Evolutionary conservation across 108 stramenopile genomes (phyloP).

Genomic region (Craspedostauros australis): DNA sequence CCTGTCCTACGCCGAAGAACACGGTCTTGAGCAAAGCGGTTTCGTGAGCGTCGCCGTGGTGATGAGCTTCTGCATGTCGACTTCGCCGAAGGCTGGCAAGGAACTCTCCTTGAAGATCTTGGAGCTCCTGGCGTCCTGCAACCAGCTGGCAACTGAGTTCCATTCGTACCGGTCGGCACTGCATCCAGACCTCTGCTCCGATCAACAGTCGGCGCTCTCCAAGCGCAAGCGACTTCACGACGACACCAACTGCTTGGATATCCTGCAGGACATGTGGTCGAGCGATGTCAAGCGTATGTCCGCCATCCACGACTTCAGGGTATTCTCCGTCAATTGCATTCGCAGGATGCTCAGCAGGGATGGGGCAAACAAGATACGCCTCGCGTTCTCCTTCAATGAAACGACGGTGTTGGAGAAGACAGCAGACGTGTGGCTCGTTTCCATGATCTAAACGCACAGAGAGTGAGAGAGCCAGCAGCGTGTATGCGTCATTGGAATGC

Average conservation of each 20-base stretch:
- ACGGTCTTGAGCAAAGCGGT: background rate
- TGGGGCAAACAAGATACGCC: too few species aligned
- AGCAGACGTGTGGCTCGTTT: too few species aligned
- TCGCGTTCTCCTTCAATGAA: too few species aligned
- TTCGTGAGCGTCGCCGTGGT: conserved; percentile 28
- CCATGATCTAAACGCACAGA: too few species aligned
- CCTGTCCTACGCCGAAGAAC: conserved; percentile 1
- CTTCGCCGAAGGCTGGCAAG: conserved; percentile 31
- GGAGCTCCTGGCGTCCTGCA: conserved; percentile 26
- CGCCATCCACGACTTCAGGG: conserved; percentile 46
- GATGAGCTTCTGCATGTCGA: conserved; percentile 52
- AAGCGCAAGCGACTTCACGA: conserved; percentile 7
- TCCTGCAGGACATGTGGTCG: conserved; percentile 23
- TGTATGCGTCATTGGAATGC: too few species aligned
- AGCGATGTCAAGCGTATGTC: conserved; percentile 8
- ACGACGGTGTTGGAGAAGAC: too few species aligned
- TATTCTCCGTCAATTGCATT: conserved; percentile 52
- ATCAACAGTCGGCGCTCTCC: background rate
- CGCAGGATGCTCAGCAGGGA: conserved; percentile 26
- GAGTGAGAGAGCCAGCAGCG: too few species aligned
- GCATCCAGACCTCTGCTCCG: conserved; percentile 16
- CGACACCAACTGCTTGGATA: conserved; percentile 11
- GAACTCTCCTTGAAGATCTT: conserved; percentile 22
- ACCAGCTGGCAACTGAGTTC: conserved; percentile 35
- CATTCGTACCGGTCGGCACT: conserved; percentile 47